Evolutionary conservation across 192 early-diverging fungal species (phyloP).

Genomic region (Coemansia asiatica): DNA sequence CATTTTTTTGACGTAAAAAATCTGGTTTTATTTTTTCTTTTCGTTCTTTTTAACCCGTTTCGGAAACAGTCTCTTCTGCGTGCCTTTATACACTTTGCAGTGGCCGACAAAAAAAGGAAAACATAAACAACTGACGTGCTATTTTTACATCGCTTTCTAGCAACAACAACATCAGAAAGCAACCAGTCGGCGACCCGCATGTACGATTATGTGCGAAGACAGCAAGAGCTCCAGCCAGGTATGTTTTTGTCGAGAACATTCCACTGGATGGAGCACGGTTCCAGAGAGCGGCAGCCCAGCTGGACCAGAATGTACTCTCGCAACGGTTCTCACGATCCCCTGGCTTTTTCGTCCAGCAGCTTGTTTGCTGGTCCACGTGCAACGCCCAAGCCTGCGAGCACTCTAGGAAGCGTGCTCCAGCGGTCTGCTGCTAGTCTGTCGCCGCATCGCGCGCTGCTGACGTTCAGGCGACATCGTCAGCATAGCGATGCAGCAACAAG

Average conservation of each 20-base stretch:
- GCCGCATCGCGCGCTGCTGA: constrained; percentile 31
- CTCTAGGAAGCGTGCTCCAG: constrained; percentile 25
- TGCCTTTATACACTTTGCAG: not conserved
- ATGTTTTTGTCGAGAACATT: constrained; percentile 47
- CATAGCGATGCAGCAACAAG: constrained; percentile 35
- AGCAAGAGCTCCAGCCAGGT: constrained; percentile 50
- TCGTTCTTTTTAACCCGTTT: not conserved
- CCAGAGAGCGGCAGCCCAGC: constrained; percentile 24
- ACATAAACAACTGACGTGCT: not conserved
- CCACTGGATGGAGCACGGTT: constrained; percentile 44
- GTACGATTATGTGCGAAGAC: constrained; percentile 57
- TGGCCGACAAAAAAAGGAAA: not conserved
- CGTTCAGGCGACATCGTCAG: constrained; percentile 41
- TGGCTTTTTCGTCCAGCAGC: constrained; percentile 49
- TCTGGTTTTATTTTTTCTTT: not conserved
- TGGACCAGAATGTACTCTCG: constrained; percentile 36
- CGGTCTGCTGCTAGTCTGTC: constrained; percentile 34
- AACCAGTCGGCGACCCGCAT: not conserved
- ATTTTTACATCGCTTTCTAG: not conserved
- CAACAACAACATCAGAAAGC: not conserved
- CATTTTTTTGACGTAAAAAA: not conserved
- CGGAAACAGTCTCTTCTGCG: not conserved
- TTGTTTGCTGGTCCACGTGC: constrained; percentile 23
- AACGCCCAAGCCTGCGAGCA: constrained; percentile 12
- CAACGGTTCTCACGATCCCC: constrained; percentile 26